These are phyloP conservation scores for Osmanthus fragrans DNA, from an alignment of 257 asterid species.

Conservation along the genomic window DNA sequence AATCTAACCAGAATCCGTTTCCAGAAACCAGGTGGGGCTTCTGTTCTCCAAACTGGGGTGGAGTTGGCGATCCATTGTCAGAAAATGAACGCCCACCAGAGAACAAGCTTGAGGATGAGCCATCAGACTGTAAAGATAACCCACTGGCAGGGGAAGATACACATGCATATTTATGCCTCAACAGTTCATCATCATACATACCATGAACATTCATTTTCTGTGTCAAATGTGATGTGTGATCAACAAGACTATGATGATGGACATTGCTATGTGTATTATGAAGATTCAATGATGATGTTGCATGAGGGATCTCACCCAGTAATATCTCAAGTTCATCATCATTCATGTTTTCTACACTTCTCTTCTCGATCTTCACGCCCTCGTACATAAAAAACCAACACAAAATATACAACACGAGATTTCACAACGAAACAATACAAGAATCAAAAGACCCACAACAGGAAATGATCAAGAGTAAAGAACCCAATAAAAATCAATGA, in stretches of 20 bases:
- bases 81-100: constrained; percentile 50
- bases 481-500: constrained; percentile 28
- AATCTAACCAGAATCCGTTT: constrained; percentile 40
- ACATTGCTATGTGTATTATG: constrained; percentile 33
- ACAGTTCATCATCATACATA: constrained; percentile 41
- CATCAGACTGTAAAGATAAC: constrained; percentile 53
- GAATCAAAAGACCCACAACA: constrained; percentile 20
- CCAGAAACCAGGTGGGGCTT: constrained; percentile 35
- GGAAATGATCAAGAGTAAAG: constrained; percentile 27
- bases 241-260: constrained; percentile 32
- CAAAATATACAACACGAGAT: constrained; percentile 22
- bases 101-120: constrained; percentile 67
- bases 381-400: constrained; percentile 31
- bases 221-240: constrained; percentile 37
- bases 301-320: constrained; percentile 88
- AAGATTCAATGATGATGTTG: constrained; percentile 50
- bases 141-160: constrained; percentile 65
- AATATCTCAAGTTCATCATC: constrained; percentile 77
- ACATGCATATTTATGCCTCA: constrained; percentile 42
- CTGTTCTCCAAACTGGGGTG: constrained; percentile 47
- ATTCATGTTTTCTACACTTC: constrained; percentile 43
- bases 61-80: constrained; percentile 54
- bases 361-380: constrained; percentile 31
- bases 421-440: constrained; percentile 30
- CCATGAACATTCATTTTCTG: constrained; percentile 31